phyloP scores from a whole-genome alignment of 768 basidiomycete genomes.

The Suillus fuscotomentosus region DNA sequence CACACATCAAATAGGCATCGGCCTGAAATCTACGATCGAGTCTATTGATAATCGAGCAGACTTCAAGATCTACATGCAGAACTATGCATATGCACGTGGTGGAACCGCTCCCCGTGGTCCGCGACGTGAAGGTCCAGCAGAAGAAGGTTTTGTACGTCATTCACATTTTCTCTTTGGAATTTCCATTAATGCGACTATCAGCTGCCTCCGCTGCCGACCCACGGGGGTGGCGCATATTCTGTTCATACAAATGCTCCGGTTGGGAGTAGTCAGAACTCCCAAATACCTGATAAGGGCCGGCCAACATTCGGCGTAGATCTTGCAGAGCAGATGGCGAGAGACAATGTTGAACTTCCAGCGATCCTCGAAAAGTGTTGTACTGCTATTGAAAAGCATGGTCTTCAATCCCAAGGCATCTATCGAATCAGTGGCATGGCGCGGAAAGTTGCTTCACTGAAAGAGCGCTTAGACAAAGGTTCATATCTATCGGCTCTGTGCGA shows the following conservation, averaged over 20 bases:
- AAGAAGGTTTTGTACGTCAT: constrained; percentile 92
- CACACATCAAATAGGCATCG: constrained; percentile 43
- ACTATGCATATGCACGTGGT: constrained; percentile 90
- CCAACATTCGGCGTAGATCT: constrained; percentile 95
- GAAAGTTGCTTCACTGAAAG: constrained; percentile 80
- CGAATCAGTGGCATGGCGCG: constrained; percentile 90
- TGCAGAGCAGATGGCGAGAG: constrained; percentile 89
- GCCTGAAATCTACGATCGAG: constrained; percentile 85
- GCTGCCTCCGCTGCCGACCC: constrained; percentile 62
- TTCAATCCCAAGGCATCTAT: constrained; percentile 87
- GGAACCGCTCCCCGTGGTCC: constrained; percentile 62
- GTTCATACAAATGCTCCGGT: constrained; percentile 23
- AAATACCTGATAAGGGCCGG: constrained; percentile 54
- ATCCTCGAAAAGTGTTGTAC: constrained; percentile 87
- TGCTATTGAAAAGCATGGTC: constrained; percentile 89
- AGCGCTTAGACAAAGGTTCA: constrained; percentile 81
- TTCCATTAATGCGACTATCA: constrained; percentile 20
- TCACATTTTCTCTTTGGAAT: constrained; percentile 6
- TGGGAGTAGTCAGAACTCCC: constrained; percentile 28
- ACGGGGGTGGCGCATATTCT: constrained; percentile 28
- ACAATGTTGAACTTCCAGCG: constrained; percentile 84
- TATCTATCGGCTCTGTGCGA: neutral
- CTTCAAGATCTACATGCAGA: constrained; percentile 97
- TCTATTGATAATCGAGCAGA: constrained; percentile 92
- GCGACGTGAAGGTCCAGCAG: constrained; percentile 81